These are phyloP conservation scores for Saitozyma podzolica DNA, from an alignment of 768 basidiomycete genomes.

Conservation along the genomic window DNA sequence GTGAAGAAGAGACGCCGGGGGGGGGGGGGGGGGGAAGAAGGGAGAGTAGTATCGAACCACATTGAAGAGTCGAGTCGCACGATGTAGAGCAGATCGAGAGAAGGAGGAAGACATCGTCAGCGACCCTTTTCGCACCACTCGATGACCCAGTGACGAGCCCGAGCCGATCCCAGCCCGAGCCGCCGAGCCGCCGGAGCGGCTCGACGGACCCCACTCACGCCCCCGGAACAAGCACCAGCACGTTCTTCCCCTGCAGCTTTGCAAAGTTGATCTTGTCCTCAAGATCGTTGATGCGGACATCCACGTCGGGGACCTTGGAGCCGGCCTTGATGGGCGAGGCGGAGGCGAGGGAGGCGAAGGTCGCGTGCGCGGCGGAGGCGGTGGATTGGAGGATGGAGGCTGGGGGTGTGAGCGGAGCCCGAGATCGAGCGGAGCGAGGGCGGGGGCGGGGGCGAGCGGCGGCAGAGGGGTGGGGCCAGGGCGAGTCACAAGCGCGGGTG, in stretches of 20 bases:
- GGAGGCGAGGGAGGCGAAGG: conserved; percentile 59
- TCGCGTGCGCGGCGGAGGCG: conserved; percentile 61
- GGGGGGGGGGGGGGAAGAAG: too few relatives aligned
- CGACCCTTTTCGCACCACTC: too few relatives aligned
- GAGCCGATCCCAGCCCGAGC: too few relatives aligned
- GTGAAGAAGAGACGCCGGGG: too few relatives aligned
- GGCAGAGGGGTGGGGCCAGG: neutral
- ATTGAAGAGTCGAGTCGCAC: too few relatives aligned
- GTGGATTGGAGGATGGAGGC: conserved; percentile 58
- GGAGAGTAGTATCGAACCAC: too few relatives aligned
- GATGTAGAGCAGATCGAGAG: too few relatives aligned
- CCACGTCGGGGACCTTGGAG: conserved; percentile 57
- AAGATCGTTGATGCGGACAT: conserved; percentile 65
- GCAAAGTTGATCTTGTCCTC: conserved; percentile 50
- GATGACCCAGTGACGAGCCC: too few relatives aligned
- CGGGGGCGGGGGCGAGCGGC: neutral
- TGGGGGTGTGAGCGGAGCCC: neutral
- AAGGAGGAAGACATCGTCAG: too few relatives aligned
- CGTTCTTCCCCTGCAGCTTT: conserved; percentile 46
- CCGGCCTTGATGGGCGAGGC: conserved; percentile 58
- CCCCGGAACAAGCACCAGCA: conserved; percentile 67
- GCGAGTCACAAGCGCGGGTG: too few relatives aligned
- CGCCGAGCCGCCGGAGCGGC: too few relatives aligned
- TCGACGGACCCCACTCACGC: conserved; percentile 40
- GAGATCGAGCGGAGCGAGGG: neutral